Base-by-base conservation (phyloP, 768 basidiomycete genomes). In the Tricholoma bakamatsutake region DNA sequence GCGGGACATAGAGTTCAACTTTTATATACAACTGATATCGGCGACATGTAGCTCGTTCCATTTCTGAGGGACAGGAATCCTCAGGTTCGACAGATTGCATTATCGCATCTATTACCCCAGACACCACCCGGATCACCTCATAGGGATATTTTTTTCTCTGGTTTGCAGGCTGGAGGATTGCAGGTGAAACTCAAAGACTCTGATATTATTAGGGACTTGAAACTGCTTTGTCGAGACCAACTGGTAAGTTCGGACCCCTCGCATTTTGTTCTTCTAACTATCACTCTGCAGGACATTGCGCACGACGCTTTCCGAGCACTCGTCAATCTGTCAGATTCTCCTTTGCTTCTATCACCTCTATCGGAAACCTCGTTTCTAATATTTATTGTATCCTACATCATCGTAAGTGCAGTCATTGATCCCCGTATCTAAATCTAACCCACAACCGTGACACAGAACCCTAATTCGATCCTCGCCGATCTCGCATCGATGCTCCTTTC, bases 401-500 rank as follows among this genome's bases (percentile, higher is more conserved):
- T 95, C 60, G 95, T 97, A 62, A 50, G 90, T 77, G 4, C 5
- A 9, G 4, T 33, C 59, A 24, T 34, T 47, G 30, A 52, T 35
- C 37, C 9, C 21, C 39, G 4, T 52, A n/a, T n/a, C n/a, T n/a
- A n/a, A 45, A 37, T 24, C 47, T 62, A n/a, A 62, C 33, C 13
- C 12, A 13, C n/a, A 47, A 45, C n/a, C 39, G 15, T 11, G 24
- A 47, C 13, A 8, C 62, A 98, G 94, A 89, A 93, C 70, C 88
- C 91, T n/a, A 83, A 88, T 57, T 85, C 95, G 9, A 84, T 88
- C 55, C 86, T 98, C 27, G 93, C 93, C 33, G 95, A 98, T 75
- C 83, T 98, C 17, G 93, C 94, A 3, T 81, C 92, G n/a, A 98
- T 98, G 96, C 77, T 98, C 1, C 79, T 98, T 9, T 96, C 94